Conservation (phyloP, 148 eudicot species). For the Linanthus parryae region DNA sequence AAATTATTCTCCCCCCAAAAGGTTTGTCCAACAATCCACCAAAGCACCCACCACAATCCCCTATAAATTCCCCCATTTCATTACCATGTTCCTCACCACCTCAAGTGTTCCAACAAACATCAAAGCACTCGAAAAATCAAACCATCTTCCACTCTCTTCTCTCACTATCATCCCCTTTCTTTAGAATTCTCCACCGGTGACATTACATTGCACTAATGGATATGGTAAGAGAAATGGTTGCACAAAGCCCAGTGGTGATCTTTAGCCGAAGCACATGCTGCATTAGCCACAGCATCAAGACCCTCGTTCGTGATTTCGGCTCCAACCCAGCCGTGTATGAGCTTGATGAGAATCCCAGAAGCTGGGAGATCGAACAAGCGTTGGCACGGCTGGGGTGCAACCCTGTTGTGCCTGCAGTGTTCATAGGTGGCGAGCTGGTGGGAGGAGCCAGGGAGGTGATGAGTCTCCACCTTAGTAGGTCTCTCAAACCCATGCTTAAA, state of each 20-base stretch:
- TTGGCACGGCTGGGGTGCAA: conserved; percentile 21
- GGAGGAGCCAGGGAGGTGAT: conserved; percentile 24
- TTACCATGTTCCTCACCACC: not conserved
- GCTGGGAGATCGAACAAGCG: conserved; percentile 27
- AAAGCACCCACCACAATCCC: not conserved
- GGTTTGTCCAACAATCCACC: conserved; percentile 6
- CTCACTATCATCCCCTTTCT: not conserved
- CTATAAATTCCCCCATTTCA: conserved; percentile 1
- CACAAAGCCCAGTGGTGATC: conserved; percentile 31
- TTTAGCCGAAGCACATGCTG: conserved; percentile 37
- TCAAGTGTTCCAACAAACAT: conserved; percentile 1
- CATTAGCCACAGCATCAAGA: conserved; percentile 31
- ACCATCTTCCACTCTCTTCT: not conserved
- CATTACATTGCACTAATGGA: too few relatives aligned
- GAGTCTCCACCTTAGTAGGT: conserved; percentile 29
- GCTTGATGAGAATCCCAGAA: conserved; percentile 17
- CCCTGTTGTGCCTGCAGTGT: conserved; percentile 28
- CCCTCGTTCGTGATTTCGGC: conserved; percentile 27
- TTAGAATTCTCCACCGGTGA: too few relatives aligned
- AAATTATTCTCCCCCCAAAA: not conserved
- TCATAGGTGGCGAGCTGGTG: conserved; percentile 31
- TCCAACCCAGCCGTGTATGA: conserved; percentile 27
- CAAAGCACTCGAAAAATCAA: not conserved
- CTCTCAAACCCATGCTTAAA: conserved; percentile 29
- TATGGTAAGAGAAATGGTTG: conserved; percentile 12